phyloP scores from a whole-genome alignment of 352 stramenopile species.

The Globisporangium viniferum region DNA sequence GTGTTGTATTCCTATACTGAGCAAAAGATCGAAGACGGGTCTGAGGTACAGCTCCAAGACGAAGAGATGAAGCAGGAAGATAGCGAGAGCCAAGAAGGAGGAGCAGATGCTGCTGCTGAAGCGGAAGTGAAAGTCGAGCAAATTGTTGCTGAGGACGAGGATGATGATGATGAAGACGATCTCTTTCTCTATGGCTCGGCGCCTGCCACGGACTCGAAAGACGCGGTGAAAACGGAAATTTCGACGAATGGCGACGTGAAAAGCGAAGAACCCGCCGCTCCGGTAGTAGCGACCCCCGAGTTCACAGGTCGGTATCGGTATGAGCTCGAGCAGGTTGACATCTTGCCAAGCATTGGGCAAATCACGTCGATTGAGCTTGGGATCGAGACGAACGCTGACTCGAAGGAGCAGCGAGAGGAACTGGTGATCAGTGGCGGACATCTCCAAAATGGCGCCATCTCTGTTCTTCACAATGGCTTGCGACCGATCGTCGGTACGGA shows the following conservation, averaged over 20 bases:
- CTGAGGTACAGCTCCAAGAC: background rate
- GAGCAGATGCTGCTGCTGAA: background rate
- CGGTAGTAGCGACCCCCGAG: background rate
- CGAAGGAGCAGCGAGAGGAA: constrained; percentile 73
- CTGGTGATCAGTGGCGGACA: constrained; percentile 76
- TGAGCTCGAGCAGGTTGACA: constrained; percentile 57
- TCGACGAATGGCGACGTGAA: constrained; percentile 11
- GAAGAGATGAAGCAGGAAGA: constrained; percentile 19
- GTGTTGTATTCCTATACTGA: constrained; percentile 61
- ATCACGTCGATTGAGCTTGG: constrained; percentile 83
- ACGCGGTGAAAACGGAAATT: constrained; percentile 14
- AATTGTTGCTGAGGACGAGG: constrained; percentile 20
- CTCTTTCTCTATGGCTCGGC: constrained; percentile 70
- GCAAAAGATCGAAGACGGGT: constrained; percentile 25
- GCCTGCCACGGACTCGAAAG: constrained; percentile 19
- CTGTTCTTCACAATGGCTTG: constrained; percentile 75
- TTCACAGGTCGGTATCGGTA: constrained; percentile 37
- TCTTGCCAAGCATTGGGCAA: constrained; percentile 70
- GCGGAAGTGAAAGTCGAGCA: constrained; percentile 15
- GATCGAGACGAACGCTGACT: constrained; percentile 70
- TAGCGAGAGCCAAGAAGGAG: constrained; percentile 10
- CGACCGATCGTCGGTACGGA: constrained; percentile 83
- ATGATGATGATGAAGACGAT: constrained; percentile 73
- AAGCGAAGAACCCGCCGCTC: background rate
- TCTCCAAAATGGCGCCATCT: constrained; percentile 59